phyloP scores from a whole-genome alignment of 352 stramenopile species.

The Globisporangium spinosum region DNA sequence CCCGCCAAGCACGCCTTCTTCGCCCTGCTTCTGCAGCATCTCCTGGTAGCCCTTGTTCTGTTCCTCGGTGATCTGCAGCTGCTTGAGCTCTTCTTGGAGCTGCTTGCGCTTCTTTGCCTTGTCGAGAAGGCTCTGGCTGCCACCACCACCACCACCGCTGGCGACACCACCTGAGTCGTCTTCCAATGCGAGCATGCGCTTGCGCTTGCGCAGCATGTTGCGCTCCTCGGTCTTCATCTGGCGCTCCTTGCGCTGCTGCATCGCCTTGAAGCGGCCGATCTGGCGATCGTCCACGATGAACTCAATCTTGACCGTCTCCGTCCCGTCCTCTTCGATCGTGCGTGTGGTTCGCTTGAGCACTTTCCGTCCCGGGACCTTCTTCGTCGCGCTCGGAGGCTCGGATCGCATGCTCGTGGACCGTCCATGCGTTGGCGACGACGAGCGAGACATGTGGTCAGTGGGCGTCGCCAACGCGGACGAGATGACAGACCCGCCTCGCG shows the following conservation, averaged over 20 bases:
- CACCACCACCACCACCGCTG: too few species aligned
- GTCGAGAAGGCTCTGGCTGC: constrained; percentile 36
- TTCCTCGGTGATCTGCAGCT: constrained; percentile 74
- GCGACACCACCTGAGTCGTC: constrained; percentile 27
- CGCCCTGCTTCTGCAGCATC: constrained; percentile 73
- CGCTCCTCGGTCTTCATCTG: constrained; percentile 68
- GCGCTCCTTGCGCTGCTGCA: constrained; percentile 71
- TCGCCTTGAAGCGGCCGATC: constrained; percentile 67
- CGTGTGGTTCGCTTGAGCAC: constrained; percentile 74
- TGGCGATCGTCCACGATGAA: constrained; percentile 77
- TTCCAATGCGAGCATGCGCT: constrained; percentile 70
- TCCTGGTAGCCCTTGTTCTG: constrained; percentile 83
- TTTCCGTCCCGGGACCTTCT: constrained; percentile 43
- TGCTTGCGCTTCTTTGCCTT: constrained; percentile 82
- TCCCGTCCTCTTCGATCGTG: constrained; percentile 78
- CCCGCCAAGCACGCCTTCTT: constrained; percentile 34
- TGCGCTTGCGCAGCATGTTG: constrained; percentile 73
- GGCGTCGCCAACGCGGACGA: constrained; percentile 66
- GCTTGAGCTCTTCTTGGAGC: constrained; percentile 83
- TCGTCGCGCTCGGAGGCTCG: constrained; percentile 28
- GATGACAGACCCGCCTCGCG: constrained; percentile 49
- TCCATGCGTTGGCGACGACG: constrained; percentile 58
- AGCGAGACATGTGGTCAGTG: constrained; percentile 59
- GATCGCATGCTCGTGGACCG: constrained; percentile 11
- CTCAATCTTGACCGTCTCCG: constrained; percentile 70